Percentiles rank a stretch among this genome's conserved stretches.
Conservation (phyloP, 1,284 basidiomycete genomes). For the Trametes versicolor region DNA sequence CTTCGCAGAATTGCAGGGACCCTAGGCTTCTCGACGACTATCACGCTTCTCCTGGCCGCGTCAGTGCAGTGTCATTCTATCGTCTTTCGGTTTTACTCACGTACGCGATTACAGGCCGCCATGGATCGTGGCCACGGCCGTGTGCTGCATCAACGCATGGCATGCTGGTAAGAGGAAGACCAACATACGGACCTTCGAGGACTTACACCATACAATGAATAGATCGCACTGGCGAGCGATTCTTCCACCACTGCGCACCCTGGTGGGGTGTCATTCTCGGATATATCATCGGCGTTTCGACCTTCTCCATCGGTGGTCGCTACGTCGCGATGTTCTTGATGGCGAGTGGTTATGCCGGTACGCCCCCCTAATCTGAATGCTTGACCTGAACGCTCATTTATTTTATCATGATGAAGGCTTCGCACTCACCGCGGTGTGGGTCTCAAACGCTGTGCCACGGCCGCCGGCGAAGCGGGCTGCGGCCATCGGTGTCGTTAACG, state of each 20-base stretch:
- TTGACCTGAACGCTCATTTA: neutral
- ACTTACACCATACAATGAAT: neutral
- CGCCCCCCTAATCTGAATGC: constrained; percentile 31
- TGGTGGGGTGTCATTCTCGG: constrained; percentile 72
- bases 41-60: constrained; percentile 70
- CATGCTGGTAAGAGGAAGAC: constrained; percentile 60
- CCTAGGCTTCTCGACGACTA: constrained; percentile 68
- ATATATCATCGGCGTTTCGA: constrained; percentile 68
- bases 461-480: constrained; percentile 68
- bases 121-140: constrained; percentile 66
- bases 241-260: constrained; percentile 69
- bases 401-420: constrained; percentile 51
- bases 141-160: constrained; percentile 70
- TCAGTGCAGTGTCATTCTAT: constrained; percentile 48
- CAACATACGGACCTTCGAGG: constrained; percentile 15
- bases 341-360: constrained; percentile 64
- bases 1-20: constrained; percentile 64
- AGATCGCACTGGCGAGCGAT: constrained; percentile 73
- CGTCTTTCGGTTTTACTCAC: constrained; percentile 5
- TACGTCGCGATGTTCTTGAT: constrained; percentile 76
- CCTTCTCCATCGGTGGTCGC: constrained; percentile 61
- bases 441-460: constrained; percentile 67
- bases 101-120: constrained; percentile 58
- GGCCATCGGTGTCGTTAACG: constrained; percentile 55
- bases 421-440: constrained; percentile 70